phyloP scores from a whole-genome alignment of 2,329 filamentous ascomycete genomes.

The Fusarium sp. region DNA sequence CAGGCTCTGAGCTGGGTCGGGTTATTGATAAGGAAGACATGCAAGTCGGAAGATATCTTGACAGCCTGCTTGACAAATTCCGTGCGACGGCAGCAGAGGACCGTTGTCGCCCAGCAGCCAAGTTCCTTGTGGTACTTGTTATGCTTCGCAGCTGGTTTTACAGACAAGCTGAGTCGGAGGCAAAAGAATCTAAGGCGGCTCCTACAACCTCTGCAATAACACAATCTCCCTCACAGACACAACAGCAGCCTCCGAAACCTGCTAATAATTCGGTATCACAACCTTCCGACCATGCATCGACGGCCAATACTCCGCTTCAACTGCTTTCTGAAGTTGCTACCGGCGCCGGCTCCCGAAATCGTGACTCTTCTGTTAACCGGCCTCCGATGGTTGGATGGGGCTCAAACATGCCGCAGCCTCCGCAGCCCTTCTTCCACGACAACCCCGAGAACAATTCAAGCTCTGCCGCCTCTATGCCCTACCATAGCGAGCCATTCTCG shows the following conservation, averaged over 20 bases:
- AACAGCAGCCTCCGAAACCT: constrained; percentile 24
- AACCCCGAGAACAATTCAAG: constrained; percentile 27
- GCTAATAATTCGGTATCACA: constrained; percentile 30
- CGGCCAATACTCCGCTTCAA: constrained; percentile 66
- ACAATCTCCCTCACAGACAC: constrained; percentile 30
- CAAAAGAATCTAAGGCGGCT: constrained; percentile 26
- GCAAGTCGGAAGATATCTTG: constrained; percentile 74
- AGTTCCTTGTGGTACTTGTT: constrained; percentile 77
- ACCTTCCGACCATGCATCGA: constrained; percentile 35
- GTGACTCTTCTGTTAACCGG: constrained; percentile 26
- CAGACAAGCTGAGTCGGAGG: constrained; percentile 57
- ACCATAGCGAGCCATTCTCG: constrained; percentile 29
- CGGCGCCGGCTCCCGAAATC: constrained; percentile 43
- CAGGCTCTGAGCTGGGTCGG: constrained; percentile 74
- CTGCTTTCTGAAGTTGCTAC: constrained; percentile 70
- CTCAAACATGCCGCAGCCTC: constrained; percentile 41
- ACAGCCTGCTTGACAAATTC: constrained; percentile 77
- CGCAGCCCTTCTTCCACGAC: constrained; percentile 56
- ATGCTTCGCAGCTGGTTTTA: constrained; percentile 79
- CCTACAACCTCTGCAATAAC: constrained; percentile 18
- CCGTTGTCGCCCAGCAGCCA: constrained; percentile 73
- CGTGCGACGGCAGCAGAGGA: constrained; percentile 71
- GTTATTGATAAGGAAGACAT: constrained; percentile 77
- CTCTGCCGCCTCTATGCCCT: constrained; percentile 18
- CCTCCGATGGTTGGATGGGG: constrained; percentile 39